Evolutionary conservation across 1,139 yeast species (phyloP), one percentile per base, ranked within the genome.

Genomic region (Scheffersomyces insectosa): DNA sequence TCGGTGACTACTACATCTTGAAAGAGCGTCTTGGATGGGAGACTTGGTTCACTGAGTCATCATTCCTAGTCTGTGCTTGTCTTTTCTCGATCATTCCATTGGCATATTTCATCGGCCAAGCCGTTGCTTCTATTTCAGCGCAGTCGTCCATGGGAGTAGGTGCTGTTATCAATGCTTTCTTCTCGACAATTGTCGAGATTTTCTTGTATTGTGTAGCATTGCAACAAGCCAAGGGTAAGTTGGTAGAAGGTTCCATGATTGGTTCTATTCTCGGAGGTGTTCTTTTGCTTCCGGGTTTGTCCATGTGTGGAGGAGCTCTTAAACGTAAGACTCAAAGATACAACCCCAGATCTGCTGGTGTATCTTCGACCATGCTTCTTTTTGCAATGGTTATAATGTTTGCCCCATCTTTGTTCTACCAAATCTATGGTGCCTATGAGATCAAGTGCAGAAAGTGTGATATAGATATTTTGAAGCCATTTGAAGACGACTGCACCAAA

Each of bases 91-190:
- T 93, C 48, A 80, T 93, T 39, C 99, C 99, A 3, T 73, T 93
- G 52, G 99, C 99, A 0, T 93, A 93, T 62, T 93, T 91, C 63
- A 91, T 93, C 56, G 99, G 99, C 3, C 98, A 93, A 64, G 99
- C 98, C 2, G 99, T 93, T 23, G 99, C 99, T 0, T 91, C 98
- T 2, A 93, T 93, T 50, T 88, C 97, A 3, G 98, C 99, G 0
- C 99, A 95, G 67, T 89, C 97, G 1, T 91, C 98, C 0, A 93
- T 93, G 98, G 97, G 98, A n/a, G 84, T 93, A 51, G 99, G 99
- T 70, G 99, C 99, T 1, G 97, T 91, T 1, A 90, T 93, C 55
- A 93, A 93, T 64, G 99, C 99, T 1, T 91, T 95, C 57, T 93
- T 93, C 74, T 91, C 99, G 1, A 91, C 99, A 0, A 79, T 95